Base-by-base conservation (phyloP, 2,329 filamentous ascomycete species). In the Zopfia rhizophila region DNA sequence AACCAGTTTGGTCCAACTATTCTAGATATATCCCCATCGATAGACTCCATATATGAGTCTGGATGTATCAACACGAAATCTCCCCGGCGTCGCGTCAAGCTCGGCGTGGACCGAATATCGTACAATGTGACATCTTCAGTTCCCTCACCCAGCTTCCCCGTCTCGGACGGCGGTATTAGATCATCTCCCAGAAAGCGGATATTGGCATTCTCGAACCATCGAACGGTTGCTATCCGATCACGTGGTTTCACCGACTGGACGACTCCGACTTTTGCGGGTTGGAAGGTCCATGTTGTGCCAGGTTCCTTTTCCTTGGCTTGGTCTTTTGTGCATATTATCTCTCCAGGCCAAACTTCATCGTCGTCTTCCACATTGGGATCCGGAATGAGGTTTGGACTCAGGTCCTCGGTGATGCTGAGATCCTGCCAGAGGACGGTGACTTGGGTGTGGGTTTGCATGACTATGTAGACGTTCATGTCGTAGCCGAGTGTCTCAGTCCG, bases 381-480 rank as follows among this genome's bases (percentile, higher is more conserved):
- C 1, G 78, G 78, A 3, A 81, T 66, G 3, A 86, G 56, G 5
- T 71, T 61, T 7, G 72, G 74, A 29, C 77, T 75, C 10, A 63
- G 39, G 28, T 82, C 74, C 19, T 72, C 70, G 1, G 79, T 80
- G 21, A 78, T 68, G 7, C 74, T 75, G 12, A 79, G 72, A 58
- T 86, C 80, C 56, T 85, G 82, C 83, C 83, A 86, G 49, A 79
- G 77, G 4, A 86, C 78, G 1, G 70, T 77, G 10, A 78, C 77
- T n/a, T 70, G 66, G 2, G 80, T 80, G 14, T 69, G 70, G 8
- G 77, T 79, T 22, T 72, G 72, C 38, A 77, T 69, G 38, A 85
- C 71, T 10, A 77, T 73, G 53, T 79, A 83, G 3, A 83, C 74
- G 48, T 86, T 85, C 52, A 85, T 64, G 53, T 86, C 82, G 58